Evolutionary conservation across 148 eudicot species (phyloP), one percentile per base, ranked within the genome.

Genomic region (Silene latifolia): DNA sequence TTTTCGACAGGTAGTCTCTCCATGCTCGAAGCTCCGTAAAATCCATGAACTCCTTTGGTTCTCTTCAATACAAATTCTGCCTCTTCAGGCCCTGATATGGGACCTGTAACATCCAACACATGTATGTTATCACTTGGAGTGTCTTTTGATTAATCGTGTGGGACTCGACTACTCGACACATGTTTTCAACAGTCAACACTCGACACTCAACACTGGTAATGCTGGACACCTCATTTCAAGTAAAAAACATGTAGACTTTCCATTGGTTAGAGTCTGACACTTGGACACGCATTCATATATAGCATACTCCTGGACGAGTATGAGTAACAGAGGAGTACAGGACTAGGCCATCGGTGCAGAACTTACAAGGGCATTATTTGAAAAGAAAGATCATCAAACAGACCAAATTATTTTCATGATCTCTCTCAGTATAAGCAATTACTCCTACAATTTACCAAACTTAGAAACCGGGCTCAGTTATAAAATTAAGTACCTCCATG

Each of bases 1-100:
- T 95, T 88, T 79, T 95, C 99, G 76, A 95, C 98, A 0, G 99
- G 99, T 66, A 95, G 82, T 84, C 99, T 90, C 83, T 95, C 99
- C 88, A 95, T 80, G 83, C 99, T 95, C 48, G 99, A 95, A 57
- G 99, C 99, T 44, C 99, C 99, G 42, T 92, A 92, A 80, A 95
- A 95, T 25, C 99, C 98, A 69, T 95, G 94, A 56, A 95, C 97
- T 79, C 94, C 97, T 42, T 79, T 83, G 59, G 99, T 89, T 80
- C 89, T 88, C 91, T 86, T 92, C 79, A 95, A 83, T 72, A 95
- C 82, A 80, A 88, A 95, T 74, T 92, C 98, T 23, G 98, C 98
- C 71, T 92, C 99, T 68, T 81, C 20, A 7, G 99, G 97, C 60
- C 90, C 89, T 5, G 98, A 92, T 78, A 95, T 95, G 5, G 99